Conservation (phyloP, 805 yeast species). For the Candida rishiriensis region DNA sequence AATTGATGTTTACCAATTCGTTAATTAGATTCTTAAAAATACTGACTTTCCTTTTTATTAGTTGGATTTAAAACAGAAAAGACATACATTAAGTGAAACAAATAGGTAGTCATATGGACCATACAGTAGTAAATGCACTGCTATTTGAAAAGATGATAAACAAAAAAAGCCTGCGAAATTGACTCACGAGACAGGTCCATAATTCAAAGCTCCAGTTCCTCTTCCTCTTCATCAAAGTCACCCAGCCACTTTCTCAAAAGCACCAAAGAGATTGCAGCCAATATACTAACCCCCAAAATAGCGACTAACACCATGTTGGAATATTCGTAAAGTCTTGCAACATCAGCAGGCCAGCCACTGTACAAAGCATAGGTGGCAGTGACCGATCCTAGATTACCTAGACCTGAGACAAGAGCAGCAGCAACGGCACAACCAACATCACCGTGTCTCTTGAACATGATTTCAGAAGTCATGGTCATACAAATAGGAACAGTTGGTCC, state of each 20-base stretch:
- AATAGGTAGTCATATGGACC: no score
- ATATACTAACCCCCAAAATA: slow-evolving; percentile 69
- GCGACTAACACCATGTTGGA: slow-evolving; percentile 82
- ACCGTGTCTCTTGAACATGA: slow-evolving; percentile 66
- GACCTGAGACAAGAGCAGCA: slow-evolving; percentile 78
- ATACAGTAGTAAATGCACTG: no score
- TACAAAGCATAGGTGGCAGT: slow-evolving; percentile 82
- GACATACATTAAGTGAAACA: no score
- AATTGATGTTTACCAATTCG: background rate
- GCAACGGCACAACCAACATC: slow-evolving; percentile 83
- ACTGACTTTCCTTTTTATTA: no score
- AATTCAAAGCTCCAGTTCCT: background rate
- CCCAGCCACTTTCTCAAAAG: slow-evolving; percentile 31
- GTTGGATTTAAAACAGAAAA: no score
- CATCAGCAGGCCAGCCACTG: slow-evolving; percentile 83
- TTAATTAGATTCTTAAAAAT: no score
- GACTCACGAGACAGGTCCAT: background rate
- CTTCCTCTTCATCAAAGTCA: slow-evolving; percentile 17
- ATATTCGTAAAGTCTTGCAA: slow-evolving; percentile 51
- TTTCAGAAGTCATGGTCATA: slow-evolving; percentile 81
- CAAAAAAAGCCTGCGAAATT: no score
- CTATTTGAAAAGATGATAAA: no score
- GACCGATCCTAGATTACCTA: slow-evolving; percentile 84
- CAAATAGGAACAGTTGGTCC: slow-evolving; percentile 90
- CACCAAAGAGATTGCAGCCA: slow-evolving; percentile 39